Conservation (phyloP, 345 rosid genomes). For the Eucalyptus sp. region DNA sequence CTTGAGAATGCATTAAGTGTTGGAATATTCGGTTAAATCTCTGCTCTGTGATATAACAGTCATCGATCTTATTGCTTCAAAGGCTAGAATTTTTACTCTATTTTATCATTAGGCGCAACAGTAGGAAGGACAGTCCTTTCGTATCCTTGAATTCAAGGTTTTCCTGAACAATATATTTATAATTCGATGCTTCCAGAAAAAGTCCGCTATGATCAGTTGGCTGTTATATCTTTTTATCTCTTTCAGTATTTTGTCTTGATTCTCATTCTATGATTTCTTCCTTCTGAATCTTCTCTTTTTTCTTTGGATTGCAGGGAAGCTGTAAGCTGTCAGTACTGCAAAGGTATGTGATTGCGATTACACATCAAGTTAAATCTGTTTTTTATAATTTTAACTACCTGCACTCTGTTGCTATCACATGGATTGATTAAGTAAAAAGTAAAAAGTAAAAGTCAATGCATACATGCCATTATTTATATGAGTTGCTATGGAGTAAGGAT, state of each 20-base stretch:
- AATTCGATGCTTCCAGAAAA: background rate
- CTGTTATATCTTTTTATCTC: background rate
- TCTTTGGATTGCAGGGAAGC: constrained; percentile 61
- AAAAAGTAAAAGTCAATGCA: background rate
- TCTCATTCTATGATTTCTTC: background rate
- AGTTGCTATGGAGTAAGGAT: background rate
- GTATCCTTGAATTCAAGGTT: background rate
- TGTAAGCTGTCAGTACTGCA: constrained; percentile 69
- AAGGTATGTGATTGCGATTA: constrained; percentile 33
- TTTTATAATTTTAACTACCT: background rate
- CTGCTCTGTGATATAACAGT: background rate
- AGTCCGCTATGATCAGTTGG: background rate
- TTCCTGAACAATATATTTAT: background rate
- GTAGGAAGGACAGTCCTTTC: background rate
- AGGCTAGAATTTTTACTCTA: background rate
- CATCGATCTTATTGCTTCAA: background rate
- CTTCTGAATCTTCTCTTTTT: background rate
- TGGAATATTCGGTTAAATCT: background rate
- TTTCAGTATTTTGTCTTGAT: background rate
- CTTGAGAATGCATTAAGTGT: background rate
- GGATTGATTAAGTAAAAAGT: background rate
- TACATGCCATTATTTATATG: background rate
- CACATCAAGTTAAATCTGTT: background rate
- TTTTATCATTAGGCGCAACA: background rate
- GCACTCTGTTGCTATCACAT: background rate